Evolutionary conservation across 331 rosid genomes (phyloP), one percentile per base, ranked within the genome.

Genomic region (Saraca asoca): DNA sequence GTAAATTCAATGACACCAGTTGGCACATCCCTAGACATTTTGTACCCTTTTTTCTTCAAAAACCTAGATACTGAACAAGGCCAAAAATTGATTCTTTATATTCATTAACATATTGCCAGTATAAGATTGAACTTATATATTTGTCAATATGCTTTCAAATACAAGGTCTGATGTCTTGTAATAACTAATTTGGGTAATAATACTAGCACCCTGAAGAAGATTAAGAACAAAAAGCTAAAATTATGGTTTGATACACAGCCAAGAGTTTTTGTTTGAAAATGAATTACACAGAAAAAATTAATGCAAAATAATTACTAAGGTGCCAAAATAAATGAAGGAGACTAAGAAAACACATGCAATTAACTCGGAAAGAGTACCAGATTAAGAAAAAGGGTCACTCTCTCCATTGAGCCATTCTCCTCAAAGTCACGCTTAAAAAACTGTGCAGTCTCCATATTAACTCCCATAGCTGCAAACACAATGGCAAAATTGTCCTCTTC

Each of bases 391-490:
- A 94, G 96, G 56, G 99, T 94, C 82, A 94, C 99, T 84, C 99
- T 90, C 86, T 94, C 99, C 99, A 94, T 94, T 37, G 99, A 94
- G 39, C 99, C 99, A 80, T 94, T 90, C 82, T 94, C 99, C 91
- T 94, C 99, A 71, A 94, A 94, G 84, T 94, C 99, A 33, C 99
- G 97, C 75, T 94, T 94, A 66, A 94, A 94, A 75, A 94, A 94
- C 80, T 94, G 99, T 12, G 99, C 99, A 58, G 99, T 86, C 82
- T 94, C 99, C 99, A 94, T 94, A 81, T 94, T 94, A 68, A 94
- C 99, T 74, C 99, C 99, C 99, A 94, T 94, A 74, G 99, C 99
- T 9, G 99, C 99, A 83, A 94, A 94, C 71, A 94, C 99, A 77
- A 90, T 94, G 79, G 99, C 99, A 72, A 94, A 94, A 73, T 94